Base-by-base conservation (phyloP, 2,329 filamentous ascomycete genomes). In the Aspergillus sp. region DNA sequence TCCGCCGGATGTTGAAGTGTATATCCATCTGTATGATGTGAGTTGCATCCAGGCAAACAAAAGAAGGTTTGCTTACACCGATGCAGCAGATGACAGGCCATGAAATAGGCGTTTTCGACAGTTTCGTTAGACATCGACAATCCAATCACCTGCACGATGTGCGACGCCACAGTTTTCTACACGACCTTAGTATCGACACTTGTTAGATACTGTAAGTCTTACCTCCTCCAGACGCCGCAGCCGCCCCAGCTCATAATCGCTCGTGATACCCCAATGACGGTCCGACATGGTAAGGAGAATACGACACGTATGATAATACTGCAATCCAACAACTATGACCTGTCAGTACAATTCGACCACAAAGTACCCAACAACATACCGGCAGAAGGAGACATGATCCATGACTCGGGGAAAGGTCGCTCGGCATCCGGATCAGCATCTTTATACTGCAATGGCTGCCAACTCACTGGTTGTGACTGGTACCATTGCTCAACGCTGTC, bases 261-360 rank as follows among this genome's bases (percentile, higher is more conserved):
- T 64, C 16, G 59, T 48, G 0, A 50, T 40, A 16, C 53, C 57
- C 33, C 60, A 61, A 20, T 60, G 57, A 6, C 57, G 54, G 30
- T 67, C 58, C 0, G 63, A 66, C n/a, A 63, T 51, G 3, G 66
- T 64, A 7, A 70, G 57, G 7, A 70, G 61, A 8, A 69, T 66
- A 26, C 60, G 61, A 10, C 66, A 56, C 0, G 70, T 61, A 45
- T 72, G 67, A 20, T 73, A 73, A 46, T 74, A 71, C 41, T 73
- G 70, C 56, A 73, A 52, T 10, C 67, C 71, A 19, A 74, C 65
- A 1, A 70, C 71, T 67, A 45, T 10, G 16, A 13, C 14, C 2
- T 14, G 49, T 22, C 14, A 36, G 14, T 33, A 2, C 19, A 16
- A 17, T 9, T 47, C 45, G n/a, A 24, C 16, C 19, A n/a, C n/a